phyloP scores from a whole-genome alignment of 192 early-diverging fungal species.

The Gigaspora rosea region DNA sequence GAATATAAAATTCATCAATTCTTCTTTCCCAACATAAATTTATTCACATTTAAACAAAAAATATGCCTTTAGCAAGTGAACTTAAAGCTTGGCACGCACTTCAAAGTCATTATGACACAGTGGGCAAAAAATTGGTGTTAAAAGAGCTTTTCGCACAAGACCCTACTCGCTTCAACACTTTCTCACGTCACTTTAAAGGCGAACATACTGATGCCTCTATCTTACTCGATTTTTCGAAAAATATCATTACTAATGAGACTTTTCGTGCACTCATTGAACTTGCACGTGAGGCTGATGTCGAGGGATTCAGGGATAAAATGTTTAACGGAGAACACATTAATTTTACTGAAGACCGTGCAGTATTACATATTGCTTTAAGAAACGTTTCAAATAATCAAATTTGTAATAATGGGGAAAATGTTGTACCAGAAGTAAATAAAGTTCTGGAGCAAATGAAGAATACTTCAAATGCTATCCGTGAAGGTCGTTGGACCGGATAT shows the following conservation, averaged over 20 bases:
- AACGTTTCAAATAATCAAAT: slow-evolving; percentile 87
- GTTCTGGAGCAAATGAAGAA: slow-evolving; percentile 92
- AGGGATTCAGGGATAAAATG: slow-evolving; percentile 89
- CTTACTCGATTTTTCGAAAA: slow-evolving; percentile 96
- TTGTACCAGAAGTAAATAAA: slow-evolving; percentile 89
- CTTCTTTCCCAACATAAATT: no score
- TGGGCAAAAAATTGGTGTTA: slow-evolving; percentile 74
- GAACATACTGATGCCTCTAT: slow-evolving; percentile 65
- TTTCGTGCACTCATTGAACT: slow-evolving; percentile 79
- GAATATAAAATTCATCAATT: no score
- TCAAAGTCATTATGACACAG: slow-evolving; percentile 81
- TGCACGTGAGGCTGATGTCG: slow-evolving; percentile 81
- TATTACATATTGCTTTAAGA: slow-evolving; percentile 93
- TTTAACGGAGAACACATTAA: slow-evolving; percentile 96
- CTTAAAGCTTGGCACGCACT: slow-evolving; percentile 87
- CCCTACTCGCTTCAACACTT: slow-evolving; percentile 74
- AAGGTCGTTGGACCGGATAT: slow-evolving; percentile 91
- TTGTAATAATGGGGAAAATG: slow-evolving; percentile 70
- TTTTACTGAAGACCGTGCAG: slow-evolving; percentile 94
- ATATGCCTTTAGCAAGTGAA: slow-evolving; percentile 74
- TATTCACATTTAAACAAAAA: not conserved
- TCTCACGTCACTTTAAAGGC: slow-evolving; percentile 71
- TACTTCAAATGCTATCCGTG: slow-evolving; percentile 81
- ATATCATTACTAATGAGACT: slow-evolving; percentile 83
- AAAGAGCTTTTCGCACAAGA: slow-evolving; percentile 81